Conservation (phyloP, 129 eudicot genomes). For the Daucus carota region DNA sequence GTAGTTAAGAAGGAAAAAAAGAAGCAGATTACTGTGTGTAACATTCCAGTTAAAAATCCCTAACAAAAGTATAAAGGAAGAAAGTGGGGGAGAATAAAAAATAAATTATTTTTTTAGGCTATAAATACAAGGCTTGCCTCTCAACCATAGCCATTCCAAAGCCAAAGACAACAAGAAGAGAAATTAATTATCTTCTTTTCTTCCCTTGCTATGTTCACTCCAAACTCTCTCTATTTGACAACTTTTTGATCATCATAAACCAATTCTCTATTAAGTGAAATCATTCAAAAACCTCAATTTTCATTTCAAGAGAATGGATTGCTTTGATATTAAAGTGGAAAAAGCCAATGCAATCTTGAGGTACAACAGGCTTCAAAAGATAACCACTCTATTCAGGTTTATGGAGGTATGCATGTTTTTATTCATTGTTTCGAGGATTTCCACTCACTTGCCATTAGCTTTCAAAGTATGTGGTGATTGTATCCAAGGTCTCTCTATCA, state of each 20-base stretch:
- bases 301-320: conserved; percentile 44
- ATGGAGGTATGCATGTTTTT: conserved; percentile 43
- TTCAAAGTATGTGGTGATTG: no score
- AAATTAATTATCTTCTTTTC: neutral
- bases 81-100: conserved; percentile 13
- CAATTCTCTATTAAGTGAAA: conserved; percentile 17
- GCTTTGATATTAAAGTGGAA: conserved; percentile 46
- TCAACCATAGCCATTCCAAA: conserved; percentile 9
- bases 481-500: no score
- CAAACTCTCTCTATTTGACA: conserved; percentile 25
- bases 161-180: neutral
- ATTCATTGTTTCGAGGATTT: no score
- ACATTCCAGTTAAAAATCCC: no score
- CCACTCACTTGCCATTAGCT: no score
- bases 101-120: conserved; percentile 11
- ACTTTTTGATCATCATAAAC: conserved; percentile 16
- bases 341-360: conserved; percentile 46
- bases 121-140: conserved; percentile 20
- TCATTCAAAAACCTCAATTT: neutral
- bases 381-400: conserved; percentile 48
- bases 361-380: conserved; percentile 24
- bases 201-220: conserved; percentile 4
- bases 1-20: no score
- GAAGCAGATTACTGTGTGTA: no score
- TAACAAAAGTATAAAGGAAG: neutral